Percentiles rank a stretch among this genome's conserved stretches.
Conservation (phyloP, 495 filamentous ascomycete species). For the Tetracladium setigerum region DNA sequence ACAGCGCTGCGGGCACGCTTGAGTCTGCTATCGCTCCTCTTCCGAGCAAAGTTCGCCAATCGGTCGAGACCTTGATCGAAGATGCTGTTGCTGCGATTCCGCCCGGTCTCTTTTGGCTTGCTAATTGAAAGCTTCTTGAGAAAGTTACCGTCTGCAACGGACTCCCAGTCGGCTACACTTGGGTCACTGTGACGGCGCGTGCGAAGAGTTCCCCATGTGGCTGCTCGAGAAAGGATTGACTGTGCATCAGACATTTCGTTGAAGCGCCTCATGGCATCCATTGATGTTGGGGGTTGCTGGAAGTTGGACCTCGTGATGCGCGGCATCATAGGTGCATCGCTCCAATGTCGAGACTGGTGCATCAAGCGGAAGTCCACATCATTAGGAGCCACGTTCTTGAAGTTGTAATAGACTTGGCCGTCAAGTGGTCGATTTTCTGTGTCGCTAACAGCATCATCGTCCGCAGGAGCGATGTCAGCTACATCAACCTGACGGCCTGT, state of each 20-base stretch:
- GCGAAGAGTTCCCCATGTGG: conserved; percentile 58
- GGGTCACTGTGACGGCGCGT: conserved; percentile 55
- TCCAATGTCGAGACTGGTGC: conserved; percentile 37
- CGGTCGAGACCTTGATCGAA: conserved; percentile 26
- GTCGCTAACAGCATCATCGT: conserved; percentile 13
- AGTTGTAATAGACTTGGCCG: conserved; percentile 38
- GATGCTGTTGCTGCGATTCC: conserved; percentile 33
- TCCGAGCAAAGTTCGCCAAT: conserved; percentile 47
- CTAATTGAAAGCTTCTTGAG: conserved; percentile 56
- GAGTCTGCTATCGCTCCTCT: conserved; percentile 38
- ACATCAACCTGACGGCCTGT: not conserved
- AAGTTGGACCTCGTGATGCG: conserved; percentile 26
- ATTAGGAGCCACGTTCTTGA: conserved; percentile 29
- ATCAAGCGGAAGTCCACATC: conserved; percentile 36
- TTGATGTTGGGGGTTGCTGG: conserved; percentile 40
- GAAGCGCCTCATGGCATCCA: conserved; percentile 43
- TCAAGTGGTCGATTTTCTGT: conserved; percentile 32
- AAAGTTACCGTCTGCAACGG: conserved; percentile 47
- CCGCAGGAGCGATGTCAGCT: conserved; percentile 8
- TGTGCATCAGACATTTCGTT: conserved; percentile 39
- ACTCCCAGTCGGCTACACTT: conserved; percentile 50
- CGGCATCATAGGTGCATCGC: conserved; percentile 34
- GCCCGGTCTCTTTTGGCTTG: conserved; percentile 22
- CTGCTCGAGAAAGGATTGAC: conserved; percentile 53
- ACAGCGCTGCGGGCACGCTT: conserved; percentile 32